Evolutionary conservation across 2,329 filamentous ascomycete genomes (phyloP), one percentile per base, ranked within the genome.

Genomic region (Amauroascus niger): DNA sequence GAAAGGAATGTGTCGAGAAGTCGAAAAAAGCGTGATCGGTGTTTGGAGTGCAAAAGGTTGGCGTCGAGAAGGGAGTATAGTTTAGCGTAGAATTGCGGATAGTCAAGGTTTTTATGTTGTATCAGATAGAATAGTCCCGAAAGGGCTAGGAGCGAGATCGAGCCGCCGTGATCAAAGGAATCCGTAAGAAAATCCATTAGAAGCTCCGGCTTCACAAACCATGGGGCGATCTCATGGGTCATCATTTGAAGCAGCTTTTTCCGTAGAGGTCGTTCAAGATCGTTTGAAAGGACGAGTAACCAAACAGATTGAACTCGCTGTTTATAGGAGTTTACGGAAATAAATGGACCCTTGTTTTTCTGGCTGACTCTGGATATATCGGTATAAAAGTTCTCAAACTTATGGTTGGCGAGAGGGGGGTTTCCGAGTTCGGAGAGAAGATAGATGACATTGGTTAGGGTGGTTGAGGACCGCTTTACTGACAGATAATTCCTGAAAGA

Each of bases 121-220:
- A 98, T 97, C 50, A 98, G 79, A 67, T 95, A 93, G 73, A 95
- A 98, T 44, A 98, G 83, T 49, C 93, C 93, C 0, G 88, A 94
- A 1, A 98, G 76, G 1, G 94, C 89, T 18, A 96, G 79, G 3
- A 98, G 77, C 3, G 93, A 91, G 46, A 84, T 88, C 13, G 88
- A 86, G 43, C 93, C 93, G 49, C 91, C 89, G 6, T 83, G 75
- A 63, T 96, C 79, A 73, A 95, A 97, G 28, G 84, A 94, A 71
- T 93, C 88, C n/a, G 89, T 95, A 53, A 98, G 74, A 69, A 97
- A 98, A 72, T 98, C 93, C 77, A 95, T 89, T 32, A 98, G 78
- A 39, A 95, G 77, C 65, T 97, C 91, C 1, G 89, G 86, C 57
- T 88, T 87, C 46, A 77, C 79, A 70, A 97, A 95, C 87, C 88